Evolutionary conservation across 225 moss, liverwort and hornwort genomes (phyloP), one percentile per base, ranked within the genome.

Genomic region (Straminergon stramineum): DNA sequence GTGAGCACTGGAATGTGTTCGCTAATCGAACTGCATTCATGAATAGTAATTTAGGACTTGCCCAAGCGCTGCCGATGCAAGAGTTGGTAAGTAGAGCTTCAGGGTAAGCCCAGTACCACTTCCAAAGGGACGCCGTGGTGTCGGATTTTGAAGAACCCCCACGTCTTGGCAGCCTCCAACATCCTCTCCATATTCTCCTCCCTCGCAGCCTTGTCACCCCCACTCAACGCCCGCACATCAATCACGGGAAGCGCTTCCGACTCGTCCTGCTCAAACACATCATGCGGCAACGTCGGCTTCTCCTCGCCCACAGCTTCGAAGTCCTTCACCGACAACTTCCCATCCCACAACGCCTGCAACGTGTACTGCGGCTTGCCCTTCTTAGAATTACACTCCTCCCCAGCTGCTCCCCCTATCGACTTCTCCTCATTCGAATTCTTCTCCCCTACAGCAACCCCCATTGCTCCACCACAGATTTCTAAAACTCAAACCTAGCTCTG

Each of bases 61-160:
- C 6, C 22, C 22, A 63, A 5, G 63, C 30, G 61, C 60, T 30
- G 81, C 41, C 81, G 61, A 61, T 61, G 79, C 79, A 24, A 37
- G 56, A 78, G 56, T 6, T 55, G 56, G 56, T 56, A 56, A 57
- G n/a, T 37, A 35, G 55, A 15, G 55, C 55, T 78, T 35, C 37
- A 43, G 43, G 43, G 20, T 18, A 9, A 62, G 83, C 13, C 35
- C 32, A 13, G 41, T 91, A 96, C 93, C 70, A 88, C 85, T 65
- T 96, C 93, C 7, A 90, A 26, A 22, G 94, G 85, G 1, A 95
- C 75, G 56, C 93, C 91, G 75, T 96, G 96, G 87, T 96, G 94
- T 79, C 81, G 83, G 58, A 96, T 89, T 85, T 92, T 93, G 90
- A 96, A 96, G 91, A 96, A 96, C 6, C 95, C 96, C 95, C 95